phyloP scores from a whole-genome alignment of 768 basidiomycete genomes.

The Antrodiella citrinella region DNA sequence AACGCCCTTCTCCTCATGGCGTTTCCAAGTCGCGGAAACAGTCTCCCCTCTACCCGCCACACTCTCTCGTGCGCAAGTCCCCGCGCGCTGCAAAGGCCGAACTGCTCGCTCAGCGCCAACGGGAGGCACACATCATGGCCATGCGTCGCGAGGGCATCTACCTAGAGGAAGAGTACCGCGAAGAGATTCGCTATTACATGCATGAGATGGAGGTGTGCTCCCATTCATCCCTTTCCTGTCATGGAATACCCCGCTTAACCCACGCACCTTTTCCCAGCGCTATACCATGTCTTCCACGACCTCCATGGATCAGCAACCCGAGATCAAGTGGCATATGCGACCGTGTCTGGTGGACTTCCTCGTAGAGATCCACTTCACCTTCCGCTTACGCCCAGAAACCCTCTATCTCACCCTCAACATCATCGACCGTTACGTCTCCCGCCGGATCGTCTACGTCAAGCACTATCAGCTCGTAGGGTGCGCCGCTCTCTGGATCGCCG shows the following conservation, averaged over 20 bases:
- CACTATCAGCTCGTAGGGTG: slow-evolving; percentile 99
- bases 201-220: slow-evolving; percentile 93
- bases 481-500: slow-evolving; percentile 97
- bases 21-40: slow-evolving; percentile 54
- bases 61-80: slow-evolving; percentile 49
- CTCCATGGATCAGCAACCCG: slow-evolving; percentile 98
- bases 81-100: slow-evolving; percentile 60
- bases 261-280: slow-evolving; percentile 35
- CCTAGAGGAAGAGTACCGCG: slow-evolving; percentile 91
- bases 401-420: slow-evolving; percentile 98
- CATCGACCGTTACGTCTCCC: slow-evolving; percentile 97
- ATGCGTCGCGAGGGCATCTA: slow-evolving; percentile 67
- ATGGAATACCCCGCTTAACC: slow-evolving; percentile 6
- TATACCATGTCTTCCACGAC: slow-evolving; percentile 86
- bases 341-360: slow-evolving; percentile 98
- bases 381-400: slow-evolving; percentile 96
- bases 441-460: slow-evolving; percentile 96
- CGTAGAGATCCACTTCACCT: slow-evolving; percentile 97
- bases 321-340: slow-evolving; percentile 99
- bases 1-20: slow-evolving; percentile 77
- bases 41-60: slow-evolving; percentile 34
- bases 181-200: slow-evolving; percentile 93
- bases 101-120: slow-evolving; percentile 55
- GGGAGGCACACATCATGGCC: slow-evolving; percentile 60
- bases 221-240: slow-evolving; percentile 4